A percentile compares a stretch with the other conserved stretches of the same genome.
Conservation (phyloP, 805 yeast genomes). For the Tetrapisispora iriomotensis region DNA sequence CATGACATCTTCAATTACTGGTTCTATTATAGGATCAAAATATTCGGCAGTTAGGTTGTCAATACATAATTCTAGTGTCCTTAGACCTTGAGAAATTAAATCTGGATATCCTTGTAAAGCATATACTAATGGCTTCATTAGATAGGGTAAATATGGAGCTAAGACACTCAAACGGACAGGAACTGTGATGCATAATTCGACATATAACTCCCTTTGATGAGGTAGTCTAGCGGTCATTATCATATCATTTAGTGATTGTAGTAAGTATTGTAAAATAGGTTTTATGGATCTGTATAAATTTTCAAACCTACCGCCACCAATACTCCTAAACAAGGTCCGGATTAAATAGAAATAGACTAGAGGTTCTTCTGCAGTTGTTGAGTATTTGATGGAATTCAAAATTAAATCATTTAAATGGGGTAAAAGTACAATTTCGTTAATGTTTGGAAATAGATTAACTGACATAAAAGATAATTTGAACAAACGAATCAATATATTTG, state of each 20-base stretch:
- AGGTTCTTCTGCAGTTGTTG: constrained; percentile 86
- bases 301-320: constrained; percentile 96
- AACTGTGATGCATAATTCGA: constrained; percentile 87
- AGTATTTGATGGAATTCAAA: constrained; percentile 62
- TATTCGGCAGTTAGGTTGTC: constrained; percentile 94
- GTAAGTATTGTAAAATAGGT: constrained; percentile 77
- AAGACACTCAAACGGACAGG: constrained; percentile 90
- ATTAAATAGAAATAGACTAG: constrained; percentile 80
- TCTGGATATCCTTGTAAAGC: constrained; percentile 89
- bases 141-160: constrained; percentile 81
- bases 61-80: constrained; percentile 91
- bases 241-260: constrained; percentile 78
- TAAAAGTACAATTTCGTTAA: constrained; percentile 77
- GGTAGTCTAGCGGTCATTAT: constrained; percentile 76
- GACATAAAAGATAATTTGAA: constrained; percentile 94
- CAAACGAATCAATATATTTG: constrained; percentile 72
- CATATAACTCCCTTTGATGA: constrained; percentile 87
- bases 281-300: constrained; percentile 83
- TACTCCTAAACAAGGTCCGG: constrained; percentile 82
- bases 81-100: constrained; percentile 83
- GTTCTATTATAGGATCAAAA: constrained; percentile 94
- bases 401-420: constrained; percentile 84
- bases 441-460: constrained; percentile 78
- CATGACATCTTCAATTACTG: constrained; percentile 91
- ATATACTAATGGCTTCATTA: constrained; percentile 84